phyloP scores from a whole-genome alignment of 2,329 filamentous ascomycete species.

The Cladosporium austrohemisphaericum region DNA sequence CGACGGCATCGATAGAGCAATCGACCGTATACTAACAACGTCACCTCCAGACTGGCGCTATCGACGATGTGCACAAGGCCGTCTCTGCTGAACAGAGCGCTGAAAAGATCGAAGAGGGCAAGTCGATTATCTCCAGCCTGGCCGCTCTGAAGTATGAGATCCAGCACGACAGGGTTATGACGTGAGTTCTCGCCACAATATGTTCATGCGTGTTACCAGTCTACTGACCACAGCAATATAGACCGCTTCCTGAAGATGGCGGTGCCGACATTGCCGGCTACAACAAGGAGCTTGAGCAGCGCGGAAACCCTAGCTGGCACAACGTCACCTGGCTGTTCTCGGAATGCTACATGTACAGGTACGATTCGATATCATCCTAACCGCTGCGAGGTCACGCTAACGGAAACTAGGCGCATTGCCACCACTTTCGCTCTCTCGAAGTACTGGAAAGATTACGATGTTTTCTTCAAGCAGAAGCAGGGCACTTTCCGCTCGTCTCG shows the following conservation, averaged over 20 bases:
- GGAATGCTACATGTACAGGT: constrained; percentile 93
- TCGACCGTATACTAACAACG: not conserved
- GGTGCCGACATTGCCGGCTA: constrained; percentile 71
- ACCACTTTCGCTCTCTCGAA: constrained; percentile 71
- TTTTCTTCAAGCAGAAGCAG: constrained; percentile 87
- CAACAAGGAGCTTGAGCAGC: constrained; percentile 76
- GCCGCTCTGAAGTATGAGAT: constrained; percentile 89
- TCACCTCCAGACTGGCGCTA: constrained; percentile 69
- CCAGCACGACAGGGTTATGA: constrained; percentile 78
- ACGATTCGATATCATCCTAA: constrained; percentile 17
- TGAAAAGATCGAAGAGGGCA: constrained; percentile 72
- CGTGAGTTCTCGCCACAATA: constrained; percentile 49
- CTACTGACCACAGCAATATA: constrained; percentile 33
- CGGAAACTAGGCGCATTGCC: constrained; percentile 64
- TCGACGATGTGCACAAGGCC: constrained; percentile 88
- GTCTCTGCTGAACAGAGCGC: constrained; percentile 58
- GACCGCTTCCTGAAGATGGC: constrained; percentile 73
- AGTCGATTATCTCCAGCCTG: constrained; percentile 75
- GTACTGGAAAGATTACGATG: constrained; percentile 86
- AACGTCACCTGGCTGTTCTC: constrained; percentile 81
- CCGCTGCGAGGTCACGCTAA: not conserved
- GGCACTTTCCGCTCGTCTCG: constrained; percentile 89
- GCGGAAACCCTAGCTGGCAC: constrained; percentile 76
- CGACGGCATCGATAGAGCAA: too few species aligned
- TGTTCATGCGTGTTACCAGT: too few species aligned